Evolutionary conservation across 148 eudicot species (phyloP).

Genomic region (Chenopodium formosanum): DNA sequence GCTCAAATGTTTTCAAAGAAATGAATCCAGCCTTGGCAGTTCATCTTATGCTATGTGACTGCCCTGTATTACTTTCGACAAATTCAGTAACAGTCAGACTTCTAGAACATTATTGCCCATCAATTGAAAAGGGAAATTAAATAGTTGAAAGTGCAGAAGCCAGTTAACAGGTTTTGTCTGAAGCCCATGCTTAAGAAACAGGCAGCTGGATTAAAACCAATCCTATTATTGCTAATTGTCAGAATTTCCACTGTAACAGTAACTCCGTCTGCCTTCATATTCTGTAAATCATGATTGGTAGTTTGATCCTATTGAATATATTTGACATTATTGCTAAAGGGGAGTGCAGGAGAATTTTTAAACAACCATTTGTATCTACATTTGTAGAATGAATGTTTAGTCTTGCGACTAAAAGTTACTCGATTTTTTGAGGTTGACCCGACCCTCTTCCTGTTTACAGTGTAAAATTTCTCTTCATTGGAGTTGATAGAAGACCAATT

Average conservation of each 20-base stretch:
- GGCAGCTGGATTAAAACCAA: background rate
- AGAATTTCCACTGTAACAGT: constrained; percentile 8
- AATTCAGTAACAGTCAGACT: constrained; percentile 9
- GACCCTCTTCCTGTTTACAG: background rate
- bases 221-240: constrained; percentile 7
- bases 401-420: background rate
- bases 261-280: background rate
- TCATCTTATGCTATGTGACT: constrained; percentile 47
- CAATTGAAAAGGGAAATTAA: background rate
- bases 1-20: constrained; percentile 72
- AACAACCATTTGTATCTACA: background rate
- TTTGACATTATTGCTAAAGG: background rate
- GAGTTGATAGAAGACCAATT: background rate
- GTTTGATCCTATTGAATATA: background rate
- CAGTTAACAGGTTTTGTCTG: constrained; percentile 4
- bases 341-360: background rate
- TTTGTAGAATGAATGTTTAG: background rate
- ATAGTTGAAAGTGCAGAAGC: background rate
- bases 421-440: no score
- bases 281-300: constrained; percentile 7
- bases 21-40: constrained; percentile 42
- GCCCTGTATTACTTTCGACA: background rate
- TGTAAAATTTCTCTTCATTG: background rate
- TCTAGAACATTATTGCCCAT: background rate
- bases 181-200: background rate